phyloP scores from a whole-genome alignment of 345 rosid species.

The Hypericum androsaemum region DNA sequence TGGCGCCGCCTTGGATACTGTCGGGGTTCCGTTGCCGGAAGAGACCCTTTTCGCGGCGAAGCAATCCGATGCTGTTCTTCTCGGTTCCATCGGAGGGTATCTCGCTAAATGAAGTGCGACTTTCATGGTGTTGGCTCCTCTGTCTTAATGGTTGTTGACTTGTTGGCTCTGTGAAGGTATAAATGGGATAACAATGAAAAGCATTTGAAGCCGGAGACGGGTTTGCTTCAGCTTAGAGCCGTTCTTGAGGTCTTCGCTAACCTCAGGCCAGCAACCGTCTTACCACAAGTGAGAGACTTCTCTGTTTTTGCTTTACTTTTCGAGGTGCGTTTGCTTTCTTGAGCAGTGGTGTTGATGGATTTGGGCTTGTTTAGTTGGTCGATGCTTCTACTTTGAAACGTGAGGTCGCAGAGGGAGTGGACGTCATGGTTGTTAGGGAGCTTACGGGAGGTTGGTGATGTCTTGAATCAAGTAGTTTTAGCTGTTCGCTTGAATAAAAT shows the following conservation, averaged over 20 bases:
- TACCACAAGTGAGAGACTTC: constrained; percentile 52
- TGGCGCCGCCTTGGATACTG: constrained; percentile 87
- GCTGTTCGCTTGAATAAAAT: not conserved
- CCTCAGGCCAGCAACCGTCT: constrained; percentile 80
- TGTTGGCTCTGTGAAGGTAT: too few species aligned
- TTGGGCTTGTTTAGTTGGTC: constrained; percentile 43
- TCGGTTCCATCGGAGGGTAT: constrained; percentile 99
- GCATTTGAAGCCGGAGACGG: constrained; percentile 88
- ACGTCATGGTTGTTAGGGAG: constrained; percentile 95
- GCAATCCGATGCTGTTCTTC: constrained; percentile 78
- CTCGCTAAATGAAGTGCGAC: too few species aligned
- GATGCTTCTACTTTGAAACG: constrained; percentile 93
- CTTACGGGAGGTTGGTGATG: constrained; percentile 80
- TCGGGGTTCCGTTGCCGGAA: constrained; percentile 83
- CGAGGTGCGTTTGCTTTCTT: not conserved
- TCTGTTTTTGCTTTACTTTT: not conserved
- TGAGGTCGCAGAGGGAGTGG: constrained; percentile 95
- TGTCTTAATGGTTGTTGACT: too few species aligned
- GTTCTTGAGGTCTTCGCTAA: constrained; percentile 90
- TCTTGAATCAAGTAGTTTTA: constrained; percentile 1
- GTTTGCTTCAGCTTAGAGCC: constrained; percentile 75
- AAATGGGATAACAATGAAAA: constrained; percentile 91
- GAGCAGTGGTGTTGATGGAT: not conserved
- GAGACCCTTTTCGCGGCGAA: constrained; percentile 76
- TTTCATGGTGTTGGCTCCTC: too few species aligned